Conservation (phyloP, 164 flowering plant species). For the Magnolia officinalis region DNA sequence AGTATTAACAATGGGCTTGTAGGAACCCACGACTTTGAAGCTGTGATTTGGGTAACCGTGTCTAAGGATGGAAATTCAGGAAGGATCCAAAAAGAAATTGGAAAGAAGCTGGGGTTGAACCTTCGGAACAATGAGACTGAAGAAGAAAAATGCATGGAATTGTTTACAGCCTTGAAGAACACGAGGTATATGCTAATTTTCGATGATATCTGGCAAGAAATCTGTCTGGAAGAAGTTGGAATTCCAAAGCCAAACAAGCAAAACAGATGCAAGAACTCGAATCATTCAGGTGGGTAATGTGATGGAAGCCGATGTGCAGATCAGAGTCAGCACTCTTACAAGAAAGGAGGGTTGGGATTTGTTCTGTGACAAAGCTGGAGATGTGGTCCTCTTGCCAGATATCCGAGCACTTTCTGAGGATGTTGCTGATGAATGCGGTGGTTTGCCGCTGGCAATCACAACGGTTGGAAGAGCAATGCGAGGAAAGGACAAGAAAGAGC, state of each 20-base stretch:
- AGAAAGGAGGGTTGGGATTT: conserved; percentile 1
- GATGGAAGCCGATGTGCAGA: conserved; percentile 1
- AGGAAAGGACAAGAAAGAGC: neutral
- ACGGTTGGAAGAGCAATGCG: conserved; percentile 3
- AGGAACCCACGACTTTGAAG: neutral
- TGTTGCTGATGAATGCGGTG: neutral
- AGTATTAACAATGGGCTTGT: neutral
- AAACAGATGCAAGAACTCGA: neutral
- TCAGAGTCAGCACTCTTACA: neutral
- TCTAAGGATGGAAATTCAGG: neutral
- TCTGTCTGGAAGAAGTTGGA: conserved; percentile 9
- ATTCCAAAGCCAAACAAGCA: conserved; percentile 15
- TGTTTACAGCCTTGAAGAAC: neutral
- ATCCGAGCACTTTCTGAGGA: neutral
- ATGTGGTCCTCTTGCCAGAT: neutral
- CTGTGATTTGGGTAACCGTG: neutral
- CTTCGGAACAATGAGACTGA: neutral
- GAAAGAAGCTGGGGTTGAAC: neutral
- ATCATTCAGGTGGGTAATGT: neutral
- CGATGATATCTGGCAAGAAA: conserved; percentile 7
- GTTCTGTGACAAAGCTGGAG: conserved; percentile 1
- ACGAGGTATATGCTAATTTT: neutral
- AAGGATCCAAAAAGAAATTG: conserved; percentile 3
- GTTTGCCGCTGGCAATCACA: conserved; percentile 7
- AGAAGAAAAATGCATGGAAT: neutral